Base-by-base conservation (phyloP, 2,329 filamentous ascomycete genomes). In the Fonsecaea nubica region DNA sequence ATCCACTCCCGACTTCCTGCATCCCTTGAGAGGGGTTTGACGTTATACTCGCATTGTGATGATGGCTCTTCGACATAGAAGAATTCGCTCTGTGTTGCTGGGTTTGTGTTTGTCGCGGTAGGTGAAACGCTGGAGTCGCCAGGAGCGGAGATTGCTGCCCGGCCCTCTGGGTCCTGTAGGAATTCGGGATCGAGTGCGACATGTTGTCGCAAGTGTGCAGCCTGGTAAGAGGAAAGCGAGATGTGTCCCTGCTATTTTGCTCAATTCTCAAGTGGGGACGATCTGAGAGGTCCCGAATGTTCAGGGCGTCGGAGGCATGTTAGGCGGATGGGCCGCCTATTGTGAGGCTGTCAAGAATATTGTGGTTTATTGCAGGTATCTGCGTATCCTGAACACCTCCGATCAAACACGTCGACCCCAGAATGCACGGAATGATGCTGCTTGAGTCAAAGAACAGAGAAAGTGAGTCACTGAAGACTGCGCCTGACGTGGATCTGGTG, bases 11-110 rank as follows among this genome's bases (percentile, higher is more conserved):
- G 6, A 40, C 13, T 12, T 67, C 52, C 40, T 38, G 62, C 10
- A 45, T 25, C 25, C 25, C 38, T 52, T 68, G 54, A 3, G 53
- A 45, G 2, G 69, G 69, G 53, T 69, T 69, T 36, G 69, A 71
- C 15, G 69, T 71, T 62, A 71, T 59, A 45, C 61, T 63, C 38
- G 57, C 50, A 50, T 65, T 63, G 33, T 63, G 55, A n/a, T 63
- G 64, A 48, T 68, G 65, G 30, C 18, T 50, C 38, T 48, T 50
- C 60, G 53, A 42, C 54, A 53, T 52, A 33, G 64, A 45, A 33
- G 58, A 15, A 52, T 52, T 36, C 12, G 15, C 33, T 18, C 25
- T 12, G 54, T 15, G 18, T 32, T 58, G 38, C 25, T 62, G 66
- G 40, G 12, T 21, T 40, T 58, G 62, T 15, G 15, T 33, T 10